Conservation (phyloP, 2,329 filamentous ascomycete species). For the Ophiognomonia clavigignenti-juglandacearum region DNA sequence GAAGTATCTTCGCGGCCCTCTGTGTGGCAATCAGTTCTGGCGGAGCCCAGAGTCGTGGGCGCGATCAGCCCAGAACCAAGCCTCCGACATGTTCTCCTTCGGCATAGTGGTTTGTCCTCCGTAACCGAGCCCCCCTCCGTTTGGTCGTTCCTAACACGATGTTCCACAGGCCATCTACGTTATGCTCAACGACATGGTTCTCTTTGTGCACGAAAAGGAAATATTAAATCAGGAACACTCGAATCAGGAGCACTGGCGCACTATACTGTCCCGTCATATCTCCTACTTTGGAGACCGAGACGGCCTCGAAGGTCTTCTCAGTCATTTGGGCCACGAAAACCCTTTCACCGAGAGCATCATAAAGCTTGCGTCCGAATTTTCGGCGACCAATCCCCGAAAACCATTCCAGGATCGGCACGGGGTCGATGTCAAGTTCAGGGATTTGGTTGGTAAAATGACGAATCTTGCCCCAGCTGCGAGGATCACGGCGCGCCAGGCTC, state of each 20-base stretch:
- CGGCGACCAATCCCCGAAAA: slow-evolving; percentile 9
- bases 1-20: slow-evolving; percentile 19
- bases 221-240: slow-evolving; percentile 15
- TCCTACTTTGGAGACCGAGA: slow-evolving; percentile 15
- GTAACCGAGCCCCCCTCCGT: no score
- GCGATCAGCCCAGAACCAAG: slow-evolving; percentile 23
- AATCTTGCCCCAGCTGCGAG: slow-evolving; percentile 15
- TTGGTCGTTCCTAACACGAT: not conserved
- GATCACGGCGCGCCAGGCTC: slow-evolving; percentile 15
- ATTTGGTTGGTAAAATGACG: slow-evolving; percentile 16
- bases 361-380: slow-evolving; percentile 8
- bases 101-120: slow-evolving; percentile 24
- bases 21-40: slow-evolving; percentile 29
- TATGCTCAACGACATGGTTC: slow-evolving; percentile 25
- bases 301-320: slow-evolving; percentile 7
- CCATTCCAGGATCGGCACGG: slow-evolving; percentile 11
- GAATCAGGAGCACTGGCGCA: slow-evolving; percentile 20
- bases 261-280: slow-evolving; percentile 17
- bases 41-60: slow-evolving; percentile 30
- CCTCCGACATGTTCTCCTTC: slow-evolving; percentile 32
- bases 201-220: slow-evolving; percentile 21
- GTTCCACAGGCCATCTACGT: slow-evolving; percentile 23
- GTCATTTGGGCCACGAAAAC: slow-evolving; percentile 13
- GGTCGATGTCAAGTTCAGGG: slow-evolving; percentile 8
- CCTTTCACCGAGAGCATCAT: slow-evolving; percentile 4